A percentile compares a stretch with the other conserved stretches of the same genome.
Evolutionary conservation across 148 eudicot genomes (phyloP).

Genomic region (Vaccinium vitisidaea): DNA sequence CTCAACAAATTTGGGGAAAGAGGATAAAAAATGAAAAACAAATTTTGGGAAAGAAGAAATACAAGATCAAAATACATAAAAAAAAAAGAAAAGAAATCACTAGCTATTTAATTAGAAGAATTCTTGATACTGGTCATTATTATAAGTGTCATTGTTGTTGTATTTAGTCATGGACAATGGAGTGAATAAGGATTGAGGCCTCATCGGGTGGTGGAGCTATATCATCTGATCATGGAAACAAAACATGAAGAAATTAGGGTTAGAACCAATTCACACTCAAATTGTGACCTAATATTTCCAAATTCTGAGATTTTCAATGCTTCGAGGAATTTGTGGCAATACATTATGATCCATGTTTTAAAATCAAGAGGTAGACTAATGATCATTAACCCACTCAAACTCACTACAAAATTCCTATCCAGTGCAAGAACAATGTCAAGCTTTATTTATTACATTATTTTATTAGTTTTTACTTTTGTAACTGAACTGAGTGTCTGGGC

Average conservation of each 20-base stretch:
- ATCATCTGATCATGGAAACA: conserved; percentile 12
- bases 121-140: not conserved
- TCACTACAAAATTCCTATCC: too few relatives aligned
- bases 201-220: conserved; percentile 30
- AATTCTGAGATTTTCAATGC: not conserved
- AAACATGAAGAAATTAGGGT: not conserved
- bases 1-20: too few relatives aligned
- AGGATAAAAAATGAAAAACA: too few relatives aligned
- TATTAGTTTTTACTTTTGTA: too few relatives aligned
- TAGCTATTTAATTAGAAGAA: not conserved
- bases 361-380: too few relatives aligned
- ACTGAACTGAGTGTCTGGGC: too few relatives aligned
- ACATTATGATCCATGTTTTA: too few relatives aligned
- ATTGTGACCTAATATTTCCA: not conserved
- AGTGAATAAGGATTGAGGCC: conserved; percentile 36
- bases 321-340: not conserved
- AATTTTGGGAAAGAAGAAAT: not conserved
- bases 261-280: not conserved
- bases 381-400: too few relatives aligned
- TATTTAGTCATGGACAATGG: conserved; percentile 21
- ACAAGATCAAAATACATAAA: not conserved
- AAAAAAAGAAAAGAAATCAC: not conserved
- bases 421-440: too few relatives aligned
- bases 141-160: not conserved
- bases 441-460: too few relatives aligned